Percentiles rank a stretch among this genome's conserved stretches.
These are phyloP conservation scores for Jamesozyma hellenica DNA, from an alignment of 805 yeast genomes.

Conservation along the genomic window DNA sequence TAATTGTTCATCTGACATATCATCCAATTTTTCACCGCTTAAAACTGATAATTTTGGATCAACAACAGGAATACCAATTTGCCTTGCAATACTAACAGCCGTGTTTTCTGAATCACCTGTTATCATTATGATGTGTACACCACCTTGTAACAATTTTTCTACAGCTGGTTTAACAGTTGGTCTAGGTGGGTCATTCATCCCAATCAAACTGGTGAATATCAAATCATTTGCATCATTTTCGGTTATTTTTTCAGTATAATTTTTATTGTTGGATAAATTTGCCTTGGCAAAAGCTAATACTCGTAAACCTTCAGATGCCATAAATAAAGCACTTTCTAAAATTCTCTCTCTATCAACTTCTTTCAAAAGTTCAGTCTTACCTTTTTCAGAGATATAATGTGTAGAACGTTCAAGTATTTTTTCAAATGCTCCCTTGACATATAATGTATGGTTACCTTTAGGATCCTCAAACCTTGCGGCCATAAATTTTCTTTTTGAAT, in stretches of 20 bases:
- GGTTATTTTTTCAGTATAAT: conserved; percentile 7
- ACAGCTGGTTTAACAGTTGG: conserved; percentile 71
- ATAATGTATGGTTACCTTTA: conserved; percentile 51
- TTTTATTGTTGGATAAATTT: conserved; percentile 24
- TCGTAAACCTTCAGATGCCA: conserved; percentile 79
- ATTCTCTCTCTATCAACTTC: conserved; percentile 39
- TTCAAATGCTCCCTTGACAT: conserved; percentile 87
- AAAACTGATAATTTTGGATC: conserved; percentile 58
- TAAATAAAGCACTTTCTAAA: conserved; percentile 43
- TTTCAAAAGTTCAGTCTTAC: conserved; percentile 49
- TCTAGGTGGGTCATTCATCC: conserved; percentile 97
- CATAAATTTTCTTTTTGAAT: conserved; percentile 79
- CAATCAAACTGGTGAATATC: conserved; percentile 74
- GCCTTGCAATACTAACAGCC: conserved; percentile 73
- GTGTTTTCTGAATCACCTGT: conserved; percentile 91
- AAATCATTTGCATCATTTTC: conserved; percentile 45
- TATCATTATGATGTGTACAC: conserved; percentile 96
- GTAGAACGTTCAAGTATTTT: conserved; percentile 52
- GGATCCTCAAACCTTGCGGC: conserved; percentile 52
- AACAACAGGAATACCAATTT: conserved; percentile 77
- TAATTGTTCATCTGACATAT: conserved; percentile 59
- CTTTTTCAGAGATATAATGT: conserved; percentile 46
- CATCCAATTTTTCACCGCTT: conserved; percentile 75
- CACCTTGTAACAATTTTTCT: conserved; percentile 70
- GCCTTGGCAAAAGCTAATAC: conserved; percentile 62